phyloP scores from a whole-genome alignment of 2,329 filamentous ascomycete species.

The Didymellaceae sp. region DNA sequence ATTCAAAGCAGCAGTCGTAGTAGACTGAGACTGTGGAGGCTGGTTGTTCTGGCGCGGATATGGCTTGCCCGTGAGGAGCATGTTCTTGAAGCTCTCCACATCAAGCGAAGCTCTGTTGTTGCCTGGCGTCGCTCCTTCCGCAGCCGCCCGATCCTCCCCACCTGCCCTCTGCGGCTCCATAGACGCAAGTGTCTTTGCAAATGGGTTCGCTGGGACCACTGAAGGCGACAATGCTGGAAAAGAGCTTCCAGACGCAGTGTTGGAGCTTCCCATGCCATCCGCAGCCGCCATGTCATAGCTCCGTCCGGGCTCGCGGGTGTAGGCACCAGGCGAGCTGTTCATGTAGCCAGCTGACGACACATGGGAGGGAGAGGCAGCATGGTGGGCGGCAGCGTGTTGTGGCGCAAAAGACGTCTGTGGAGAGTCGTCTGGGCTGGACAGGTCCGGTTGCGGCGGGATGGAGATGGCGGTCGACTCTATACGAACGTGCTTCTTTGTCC shows the following conservation, averaged over 20 bases:
- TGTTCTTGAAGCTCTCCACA: constrained; percentile 77
- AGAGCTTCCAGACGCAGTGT: constrained; percentile 21
- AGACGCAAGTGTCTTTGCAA: constrained; percentile 48
- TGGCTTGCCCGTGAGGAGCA: constrained; percentile 75
- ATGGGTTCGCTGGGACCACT: constrained; percentile 45
- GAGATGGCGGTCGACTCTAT: constrained; percentile 52
- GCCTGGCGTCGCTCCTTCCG: constrained; percentile 33
- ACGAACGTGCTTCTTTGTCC: constrained; percentile 68
- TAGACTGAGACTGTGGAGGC: constrained; percentile 29
- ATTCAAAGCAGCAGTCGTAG: constrained; percentile 32
- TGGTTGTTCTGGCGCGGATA: constrained; percentile 44
- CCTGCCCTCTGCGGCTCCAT: constrained; percentile 40
- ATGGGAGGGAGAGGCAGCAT: constrained; percentile 28
- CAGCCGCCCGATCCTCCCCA: constrained; percentile 35
- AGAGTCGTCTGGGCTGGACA: constrained; percentile 30
- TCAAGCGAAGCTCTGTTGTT: constrained; percentile 63
- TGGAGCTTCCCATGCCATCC: constrained; percentile 33
- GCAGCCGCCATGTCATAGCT: constrained; percentile 37
- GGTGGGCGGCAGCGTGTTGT: constrained; percentile 17
- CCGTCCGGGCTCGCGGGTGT: constrained; percentile 22
- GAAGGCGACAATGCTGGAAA: constrained; percentile 25
- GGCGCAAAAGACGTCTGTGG: constrained; percentile 26
- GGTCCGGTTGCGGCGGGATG: constrained; percentile 43
- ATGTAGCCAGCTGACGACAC: constrained; percentile 27
- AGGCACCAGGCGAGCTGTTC: constrained; percentile 23